Percentiles rank a stretch among this genome's conserved stretches.
Evolutionary conservation across 2,329 filamentous ascomycete genomes (phyloP).

Genomic region (Neoascochyta sp.): DNA sequence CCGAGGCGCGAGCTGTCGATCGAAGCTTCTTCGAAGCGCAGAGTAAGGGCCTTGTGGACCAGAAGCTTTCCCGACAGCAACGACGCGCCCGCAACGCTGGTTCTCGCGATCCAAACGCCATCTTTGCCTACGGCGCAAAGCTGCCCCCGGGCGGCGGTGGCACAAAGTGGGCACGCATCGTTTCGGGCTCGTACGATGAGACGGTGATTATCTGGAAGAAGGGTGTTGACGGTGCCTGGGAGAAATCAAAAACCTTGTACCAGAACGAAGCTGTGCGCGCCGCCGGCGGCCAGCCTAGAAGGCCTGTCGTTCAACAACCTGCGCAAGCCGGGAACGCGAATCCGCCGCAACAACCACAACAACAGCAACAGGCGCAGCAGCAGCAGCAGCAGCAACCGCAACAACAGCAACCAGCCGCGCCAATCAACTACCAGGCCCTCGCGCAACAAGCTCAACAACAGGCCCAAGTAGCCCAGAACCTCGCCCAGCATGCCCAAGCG

Average conservation of each 20-base stretch:
- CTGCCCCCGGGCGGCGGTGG: constrained; percentile 88
- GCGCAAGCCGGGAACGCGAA: constrained; percentile 15
- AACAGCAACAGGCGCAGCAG: constrained; percentile 10
- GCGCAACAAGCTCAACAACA: constrained; percentile 38
- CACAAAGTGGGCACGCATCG: constrained; percentile 85
- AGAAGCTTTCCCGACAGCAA: constrained; percentile 30
- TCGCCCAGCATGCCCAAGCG: constrained; percentile 35
- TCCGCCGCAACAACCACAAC: constrained; percentile 12
- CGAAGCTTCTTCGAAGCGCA: constrained; percentile 63
- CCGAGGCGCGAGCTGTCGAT: constrained; percentile 70
- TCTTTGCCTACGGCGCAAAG: constrained; percentile 77
- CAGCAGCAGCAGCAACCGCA: constrained; percentile 13
- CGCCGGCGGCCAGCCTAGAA: constrained; percentile 44
- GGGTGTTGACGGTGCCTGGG: constrained; percentile 81
- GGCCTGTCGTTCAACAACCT: constrained; percentile 21
- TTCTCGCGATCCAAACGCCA: constrained; percentile 69
- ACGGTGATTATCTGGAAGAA: constrained; percentile 93
- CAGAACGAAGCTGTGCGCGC: constrained; percentile 64
- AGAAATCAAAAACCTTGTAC: constrained; percentile 67
- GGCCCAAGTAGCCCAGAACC: constrained; percentile 33
- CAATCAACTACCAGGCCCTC: constrained; percentile 31
- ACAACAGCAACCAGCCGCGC: too few species aligned
- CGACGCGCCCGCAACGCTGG: constrained; percentile 59
- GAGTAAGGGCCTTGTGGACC: constrained; percentile 43
- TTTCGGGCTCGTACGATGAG: constrained; percentile 95